These are phyloP conservation scores for Hypericum androsaemum DNA, from an alignment of 345 rosid species.

Conservation along the genomic window DNA sequence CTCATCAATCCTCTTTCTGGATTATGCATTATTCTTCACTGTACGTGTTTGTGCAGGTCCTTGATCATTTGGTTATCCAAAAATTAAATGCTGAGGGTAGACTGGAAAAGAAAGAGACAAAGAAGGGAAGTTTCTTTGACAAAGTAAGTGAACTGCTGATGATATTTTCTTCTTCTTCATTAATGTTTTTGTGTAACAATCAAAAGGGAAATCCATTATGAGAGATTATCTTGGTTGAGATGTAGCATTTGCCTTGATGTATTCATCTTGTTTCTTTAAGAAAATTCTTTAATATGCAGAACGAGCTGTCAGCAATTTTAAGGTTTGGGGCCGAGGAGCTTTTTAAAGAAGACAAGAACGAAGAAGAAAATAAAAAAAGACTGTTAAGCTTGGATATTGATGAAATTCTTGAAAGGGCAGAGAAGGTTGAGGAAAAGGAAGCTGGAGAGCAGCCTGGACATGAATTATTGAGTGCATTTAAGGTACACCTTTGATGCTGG, in stretches of 20 bases:
- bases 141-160: slow-evolving; percentile 40
- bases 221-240: neutral
- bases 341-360: slow-evolving; percentile 90
- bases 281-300: slow-evolving; percentile 28
- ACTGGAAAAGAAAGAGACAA: slow-evolving; percentile 95
- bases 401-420: slow-evolving; percentile 96
- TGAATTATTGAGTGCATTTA: slow-evolving; percentile 91
- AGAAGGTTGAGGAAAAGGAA: slow-evolving; percentile 86
- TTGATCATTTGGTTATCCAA: slow-evolving; percentile 98
- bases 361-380: slow-evolving; percentile 92
- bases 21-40: slow-evolving; percentile 6
- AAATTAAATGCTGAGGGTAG: slow-evolving; percentile 98
- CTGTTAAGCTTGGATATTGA: slow-evolving; percentile 91
- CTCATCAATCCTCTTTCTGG: neutral
- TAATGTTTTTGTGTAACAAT: neutral
- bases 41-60: slow-evolving; percentile 47
- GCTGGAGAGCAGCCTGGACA: slow-evolving; percentile 46
- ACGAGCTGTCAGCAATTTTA: slow-evolving; percentile 92
- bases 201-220: neutral
- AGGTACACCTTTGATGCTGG: slow-evolving; percentile 42
- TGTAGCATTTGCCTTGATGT: no score
- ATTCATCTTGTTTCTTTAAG: no score
- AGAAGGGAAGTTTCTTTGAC: slow-evolving; percentile 81
- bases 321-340: slow-evolving; percentile 99
- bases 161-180: neutral